A percentile compares a stretch with the other conserved stretches of the same genome.
These are phyloP conservation scores for Neckera pumila DNA, from an alignment of 225 moss, liverwort and hornwort genomes.

Conservation along the genomic window DNA sequence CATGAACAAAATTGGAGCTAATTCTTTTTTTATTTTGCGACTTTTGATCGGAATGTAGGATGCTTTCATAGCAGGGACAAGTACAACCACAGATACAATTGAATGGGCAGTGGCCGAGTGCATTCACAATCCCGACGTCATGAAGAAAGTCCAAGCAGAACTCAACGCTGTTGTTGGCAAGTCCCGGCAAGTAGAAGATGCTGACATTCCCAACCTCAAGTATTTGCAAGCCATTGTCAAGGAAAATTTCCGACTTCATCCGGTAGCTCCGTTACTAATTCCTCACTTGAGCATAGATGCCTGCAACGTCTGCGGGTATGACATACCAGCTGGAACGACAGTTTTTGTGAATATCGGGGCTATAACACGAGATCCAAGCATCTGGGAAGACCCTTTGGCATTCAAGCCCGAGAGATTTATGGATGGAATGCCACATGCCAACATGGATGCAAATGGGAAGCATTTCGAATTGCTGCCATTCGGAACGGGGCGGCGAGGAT, in stretches of 20 bases:
- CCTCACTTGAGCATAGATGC: not conserved
- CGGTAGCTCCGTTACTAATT: not conserved
- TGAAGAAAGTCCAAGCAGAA: not conserved
- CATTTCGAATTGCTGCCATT: no score
- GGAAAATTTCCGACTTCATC: not conserved
- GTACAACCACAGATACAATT: not conserved
- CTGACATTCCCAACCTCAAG: not conserved
- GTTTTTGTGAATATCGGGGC: not conserved
- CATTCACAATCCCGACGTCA: not conserved
- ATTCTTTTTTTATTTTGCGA: no score
- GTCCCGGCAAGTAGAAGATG: not conserved
- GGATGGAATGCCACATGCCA: no score
- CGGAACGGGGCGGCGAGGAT: no score
- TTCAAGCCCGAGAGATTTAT: no score
- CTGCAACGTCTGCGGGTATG: not conserved
- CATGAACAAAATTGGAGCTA: no score
- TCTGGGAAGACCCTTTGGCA: not conserved
- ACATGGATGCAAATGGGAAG: no score
- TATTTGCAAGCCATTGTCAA: slow-evolving; percentile 10
- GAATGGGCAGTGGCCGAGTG: slow-evolving; percentile 13
- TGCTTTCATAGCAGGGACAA: not conserved
- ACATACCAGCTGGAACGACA: not conserved
- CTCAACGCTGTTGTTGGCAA: not conserved
- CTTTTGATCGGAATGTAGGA: not conserved
- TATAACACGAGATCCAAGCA: not conserved